phyloP scores from a whole-genome alignment of 2,329 filamentous ascomycete species.

The Colletotrichum gigasporum region DNA sequence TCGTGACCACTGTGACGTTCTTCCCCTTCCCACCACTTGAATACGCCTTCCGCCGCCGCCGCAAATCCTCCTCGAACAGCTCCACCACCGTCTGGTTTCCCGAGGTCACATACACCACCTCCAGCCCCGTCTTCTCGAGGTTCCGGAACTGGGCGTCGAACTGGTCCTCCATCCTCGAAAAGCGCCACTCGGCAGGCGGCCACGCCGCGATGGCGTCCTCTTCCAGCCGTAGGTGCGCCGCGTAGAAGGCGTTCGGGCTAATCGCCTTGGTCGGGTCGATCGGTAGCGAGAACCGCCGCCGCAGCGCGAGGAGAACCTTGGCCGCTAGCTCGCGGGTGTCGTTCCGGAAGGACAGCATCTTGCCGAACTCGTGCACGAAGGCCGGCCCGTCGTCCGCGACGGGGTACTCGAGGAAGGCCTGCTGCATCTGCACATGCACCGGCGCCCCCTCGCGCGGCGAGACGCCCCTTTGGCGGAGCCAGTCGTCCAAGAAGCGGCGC shows the following conservation, averaged over 20 bases:
- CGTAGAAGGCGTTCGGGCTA: conserved; percentile 39
- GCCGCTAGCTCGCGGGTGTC: conserved; percentile 42
- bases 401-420: conserved; percentile 49
- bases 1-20: conserved; percentile 42
- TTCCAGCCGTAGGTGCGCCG: conserved; percentile 43
- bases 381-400: conserved; percentile 44
- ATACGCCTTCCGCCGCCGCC: neutral
- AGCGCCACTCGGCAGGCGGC: conserved; percentile 41
- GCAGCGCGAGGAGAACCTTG: conserved; percentile 37
- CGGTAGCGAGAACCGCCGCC: conserved; percentile 32
- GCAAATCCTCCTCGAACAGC: conserved; percentile 35
- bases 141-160: conserved; percentile 41
- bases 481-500: conserved; percentile 39
- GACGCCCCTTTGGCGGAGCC: conserved; percentile 37
- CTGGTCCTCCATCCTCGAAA: conserved; percentile 42
- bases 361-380: conserved; percentile 44
- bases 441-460: conserved; percentile 22
- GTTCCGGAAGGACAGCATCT: conserved; percentile 43
- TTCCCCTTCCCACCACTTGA: neutral
- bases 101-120: conserved; percentile 41
- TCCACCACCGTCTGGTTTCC: conserved; percentile 41
- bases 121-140: conserved; percentile 36
- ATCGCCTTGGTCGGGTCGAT: conserved; percentile 39
- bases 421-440: conserved; percentile 41
- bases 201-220: conserved; percentile 42